phyloP scores from a whole-genome alignment of 2,329 filamentous ascomycete genomes.

The Verticillium tricorpus region DNA sequence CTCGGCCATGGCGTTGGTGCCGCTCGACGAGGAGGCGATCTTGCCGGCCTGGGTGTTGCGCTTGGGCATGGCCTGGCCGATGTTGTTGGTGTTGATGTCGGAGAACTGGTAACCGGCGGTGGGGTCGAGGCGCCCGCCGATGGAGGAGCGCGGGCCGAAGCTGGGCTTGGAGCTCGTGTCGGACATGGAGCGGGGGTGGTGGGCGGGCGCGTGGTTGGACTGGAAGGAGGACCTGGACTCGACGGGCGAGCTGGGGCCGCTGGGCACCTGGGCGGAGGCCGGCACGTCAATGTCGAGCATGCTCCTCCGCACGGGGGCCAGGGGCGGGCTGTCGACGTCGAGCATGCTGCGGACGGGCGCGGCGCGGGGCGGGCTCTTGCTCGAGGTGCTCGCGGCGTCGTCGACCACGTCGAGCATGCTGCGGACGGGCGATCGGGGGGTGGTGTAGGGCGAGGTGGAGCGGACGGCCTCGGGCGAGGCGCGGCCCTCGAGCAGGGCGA shows the following conservation, averaged over 20 bases:
- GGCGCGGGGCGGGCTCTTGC: slow-evolving; percentile 24
- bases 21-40: slow-evolving; percentile 21
- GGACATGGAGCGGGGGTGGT: slow-evolving; percentile 49
- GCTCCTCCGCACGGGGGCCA: slow-evolving; percentile 39
- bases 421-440: slow-evolving; percentile 61
- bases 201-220: slow-evolving; percentile 16
- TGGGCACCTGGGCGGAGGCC: slow-evolving; percentile 27
- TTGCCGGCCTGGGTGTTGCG: slow-evolving; percentile 43
- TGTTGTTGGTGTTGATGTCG: slow-evolving; percentile 49
- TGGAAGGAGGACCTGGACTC: slow-evolving; percentile 30
- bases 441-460: slow-evolving; percentile 50
- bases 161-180: slow-evolving; percentile 48
- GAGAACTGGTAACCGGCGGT: slow-evolving; percentile 58
- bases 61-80: slow-evolving; percentile 46
- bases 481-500: slow-evolving; percentile 52
- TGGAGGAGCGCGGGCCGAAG: slow-evolving; percentile 31
- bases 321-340: slow-evolving; percentile 44
- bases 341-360: slow-evolving; percentile 64
- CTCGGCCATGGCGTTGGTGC: slow-evolving; percentile 40
- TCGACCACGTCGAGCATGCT: slow-evolving; percentile 62
- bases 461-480: slow-evolving; percentile 30
- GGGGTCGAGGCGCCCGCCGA: slow-evolving; percentile 13
- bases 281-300: slow-evolving; percentile 47
- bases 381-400: slow-evolving; percentile 22
- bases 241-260: slow-evolving; percentile 43